phyloP scores from a whole-genome alignment of 345 rosid species.

The Boechera stricta region DNA sequence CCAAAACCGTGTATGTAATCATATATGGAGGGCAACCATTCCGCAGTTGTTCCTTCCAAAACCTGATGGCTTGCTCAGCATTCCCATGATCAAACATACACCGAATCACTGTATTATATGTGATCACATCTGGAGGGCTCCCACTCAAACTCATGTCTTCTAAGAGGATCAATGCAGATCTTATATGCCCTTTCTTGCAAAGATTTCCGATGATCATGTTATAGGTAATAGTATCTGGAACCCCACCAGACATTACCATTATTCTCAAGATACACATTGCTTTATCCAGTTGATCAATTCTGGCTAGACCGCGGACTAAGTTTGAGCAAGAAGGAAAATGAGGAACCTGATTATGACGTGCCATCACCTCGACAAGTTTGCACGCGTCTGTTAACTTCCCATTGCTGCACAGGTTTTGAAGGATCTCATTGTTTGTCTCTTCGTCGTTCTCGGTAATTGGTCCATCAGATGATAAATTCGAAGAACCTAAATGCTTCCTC shows the following conservation, averaged over 20 bases:
- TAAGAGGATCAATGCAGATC: slow-evolving; percentile 62
- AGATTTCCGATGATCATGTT: slow-evolving; percentile 78
- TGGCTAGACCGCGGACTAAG: slow-evolving; percentile 71
- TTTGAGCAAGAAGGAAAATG: slow-evolving; percentile 69
- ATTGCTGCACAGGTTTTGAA: slow-evolving; percentile 57
- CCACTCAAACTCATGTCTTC: slow-evolving; percentile 84
- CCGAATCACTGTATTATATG: slow-evolving; percentile 76
- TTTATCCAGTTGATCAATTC: slow-evolving; percentile 59
- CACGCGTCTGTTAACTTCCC: slow-evolving; percentile 64
- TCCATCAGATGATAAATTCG: slow-evolving; percentile 48
- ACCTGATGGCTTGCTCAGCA: slow-evolving; percentile 64
- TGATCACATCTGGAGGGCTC: slow-evolving; percentile 77
- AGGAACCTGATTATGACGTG: slow-evolving; percentile 76
- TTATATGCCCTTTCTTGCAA: slow-evolving; percentile 64
- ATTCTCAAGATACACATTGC: slow-evolving; percentile 62
- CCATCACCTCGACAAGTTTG: slow-evolving; percentile 72
- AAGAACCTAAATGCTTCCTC: slow-evolving; percentile 40
- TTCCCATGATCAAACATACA: slow-evolving; percentile 62
- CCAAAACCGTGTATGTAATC: slow-evolving; percentile 68
- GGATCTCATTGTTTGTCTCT: slow-evolving; percentile 69
- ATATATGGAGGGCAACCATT: slow-evolving; percentile 78
- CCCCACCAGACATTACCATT: slow-evolving; percentile 87
- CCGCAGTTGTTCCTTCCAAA: slow-evolving; percentile 72
- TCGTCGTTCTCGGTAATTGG: slow-evolving; percentile 58
- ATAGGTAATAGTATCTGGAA: slow-evolving; percentile 79